Evolutionary conservation across 2,329 filamentous ascomycete species (phyloP).

Genomic region (Didymella pinodella): DNA sequence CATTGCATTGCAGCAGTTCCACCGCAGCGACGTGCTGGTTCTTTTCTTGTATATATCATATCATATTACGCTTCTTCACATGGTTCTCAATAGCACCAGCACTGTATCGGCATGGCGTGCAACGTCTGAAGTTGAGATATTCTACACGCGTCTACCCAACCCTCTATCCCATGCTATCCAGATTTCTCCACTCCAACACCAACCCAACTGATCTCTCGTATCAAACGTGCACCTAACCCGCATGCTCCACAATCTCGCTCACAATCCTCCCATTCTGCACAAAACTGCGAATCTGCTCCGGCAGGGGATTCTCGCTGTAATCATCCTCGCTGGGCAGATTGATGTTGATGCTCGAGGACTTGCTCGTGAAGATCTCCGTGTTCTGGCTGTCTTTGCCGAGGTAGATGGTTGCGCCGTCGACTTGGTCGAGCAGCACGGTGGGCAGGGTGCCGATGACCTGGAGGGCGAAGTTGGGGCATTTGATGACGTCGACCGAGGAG

Average conservation of each 20-base stretch:
- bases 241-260: slow-evolving; percentile 95
- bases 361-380: slow-evolving; percentile 89
- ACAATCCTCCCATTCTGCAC: slow-evolving; percentile 78
- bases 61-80: too few relatives aligned
- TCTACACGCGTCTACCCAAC: too few relatives aligned
- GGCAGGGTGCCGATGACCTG: slow-evolving; percentile 87
- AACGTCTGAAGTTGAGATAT: too few relatives aligned
- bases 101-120: too few relatives aligned
- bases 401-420: slow-evolving; percentile 89
- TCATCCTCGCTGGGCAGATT: slow-evolving; percentile 80
- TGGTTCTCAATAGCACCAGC: too few relatives aligned
- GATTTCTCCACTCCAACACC: neutral
- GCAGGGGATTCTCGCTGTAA: slow-evolving; percentile 85
- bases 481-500: slow-evolving; percentile 92
- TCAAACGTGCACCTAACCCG: slow-evolving; percentile 63
- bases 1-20: neutral
- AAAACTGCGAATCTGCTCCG: slow-evolving; percentile 87
- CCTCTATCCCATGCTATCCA: too few relatives aligned
- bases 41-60: neutral
- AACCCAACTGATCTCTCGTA: too few relatives aligned
- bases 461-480: slow-evolving; percentile 92
- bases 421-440: slow-evolving; percentile 89
- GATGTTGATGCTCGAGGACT: slow-evolving; percentile 85
- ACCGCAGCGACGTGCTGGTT: too few relatives aligned
- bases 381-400: slow-evolving; percentile 78